Base-by-base conservation (phyloP, 2,329 filamentous ascomycete species). In the Uncinocarpus reesii region DNA sequence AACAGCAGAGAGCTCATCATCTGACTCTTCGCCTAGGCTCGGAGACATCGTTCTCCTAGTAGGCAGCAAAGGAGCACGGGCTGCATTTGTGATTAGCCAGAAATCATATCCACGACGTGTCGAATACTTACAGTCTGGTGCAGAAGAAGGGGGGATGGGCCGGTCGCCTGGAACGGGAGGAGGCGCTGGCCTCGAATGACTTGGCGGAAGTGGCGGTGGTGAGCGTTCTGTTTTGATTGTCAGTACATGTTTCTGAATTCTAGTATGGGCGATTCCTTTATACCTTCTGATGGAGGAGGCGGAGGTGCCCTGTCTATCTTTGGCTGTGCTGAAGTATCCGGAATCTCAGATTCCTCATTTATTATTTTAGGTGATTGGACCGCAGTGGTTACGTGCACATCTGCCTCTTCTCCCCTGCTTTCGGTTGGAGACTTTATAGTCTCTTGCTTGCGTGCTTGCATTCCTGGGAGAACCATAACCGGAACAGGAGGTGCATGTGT, bases 21-120 rank as follows among this genome's bases (percentile, higher is more conserved):
- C 89, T 36, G 89, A 92, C 62, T 84, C 86, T 1, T 87, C 93
- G 24, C 87, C 88, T 52, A 83, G 76, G 50, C 81, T 86, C 38
- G 80, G 81, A 34, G 85, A 85, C 41, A 75, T 72, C 13, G 77
- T 61, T 36, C 71, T 70, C 29, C 74, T 68, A 32, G 76, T 69
- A 43, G 76, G 72, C 34, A 71, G 71, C 28, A 71, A 71, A 42
- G 77, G 78, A 1, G 74, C 71, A 38, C 82, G 83, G 57, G 78
- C 83, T 87, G 57, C 20, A 58, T 43, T 48, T 29, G 51, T 60
- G 54, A 68, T 65, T 55, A 58, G 50, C 43, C 29, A 37, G 21
- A 6, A 51, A 35, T 21, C 13, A 45, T n/a, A 24, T 18, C 8
- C n/a, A 32, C 16, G 26, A 6, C 31, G 21, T 32, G 43, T 26